Evolutionary conservation across 768 basidiomycete genomes (phyloP).

Genomic region (Trametes cingulata): DNA sequence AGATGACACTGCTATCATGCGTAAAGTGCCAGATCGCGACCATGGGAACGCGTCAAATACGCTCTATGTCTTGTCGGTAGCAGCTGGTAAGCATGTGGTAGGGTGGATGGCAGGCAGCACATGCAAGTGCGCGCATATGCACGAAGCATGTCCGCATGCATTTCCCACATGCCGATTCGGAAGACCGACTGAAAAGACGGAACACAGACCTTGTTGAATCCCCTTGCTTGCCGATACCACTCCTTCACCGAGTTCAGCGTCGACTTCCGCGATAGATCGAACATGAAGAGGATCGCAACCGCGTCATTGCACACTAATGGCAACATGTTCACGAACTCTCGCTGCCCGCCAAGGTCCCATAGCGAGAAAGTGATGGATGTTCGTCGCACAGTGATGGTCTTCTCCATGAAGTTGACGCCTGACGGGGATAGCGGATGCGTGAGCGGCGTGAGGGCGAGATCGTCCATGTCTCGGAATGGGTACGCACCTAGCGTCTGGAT

Average conservation of each 20-base stretch:
- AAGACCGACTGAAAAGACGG: not conserved
- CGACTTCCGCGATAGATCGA: constrained; percentile 95
- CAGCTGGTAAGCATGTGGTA: no score
- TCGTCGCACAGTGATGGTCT: constrained; percentile 96
- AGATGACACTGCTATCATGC: no score
- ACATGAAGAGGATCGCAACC: constrained; percentile 99
- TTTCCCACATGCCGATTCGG: not conserved
- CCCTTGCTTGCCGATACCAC: constrained; percentile 98
- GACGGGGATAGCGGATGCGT: not conserved
- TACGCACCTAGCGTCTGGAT: constrained; percentile 95
- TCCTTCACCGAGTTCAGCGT: constrained; percentile 99
- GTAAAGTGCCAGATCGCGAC: not conserved
- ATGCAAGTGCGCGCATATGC: not conserved
- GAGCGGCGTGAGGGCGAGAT: not conserved
- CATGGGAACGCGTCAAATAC: not conserved
- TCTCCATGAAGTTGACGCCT: constrained; percentile 99
- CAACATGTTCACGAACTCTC: constrained; percentile 99
- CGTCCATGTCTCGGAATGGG: not conserved
- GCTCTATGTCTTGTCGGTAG: no score
- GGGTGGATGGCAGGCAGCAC: not conserved
- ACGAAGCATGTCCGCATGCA: not conserved
- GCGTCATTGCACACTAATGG: constrained; percentile 98
- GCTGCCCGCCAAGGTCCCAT: constrained; percentile 97
- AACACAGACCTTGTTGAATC: constrained; percentile 92
- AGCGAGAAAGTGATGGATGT: constrained; percentile 99